phyloP scores from a whole-genome alignment of 805 yeast genomes.

The Kuraishia piskuri region DNA sequence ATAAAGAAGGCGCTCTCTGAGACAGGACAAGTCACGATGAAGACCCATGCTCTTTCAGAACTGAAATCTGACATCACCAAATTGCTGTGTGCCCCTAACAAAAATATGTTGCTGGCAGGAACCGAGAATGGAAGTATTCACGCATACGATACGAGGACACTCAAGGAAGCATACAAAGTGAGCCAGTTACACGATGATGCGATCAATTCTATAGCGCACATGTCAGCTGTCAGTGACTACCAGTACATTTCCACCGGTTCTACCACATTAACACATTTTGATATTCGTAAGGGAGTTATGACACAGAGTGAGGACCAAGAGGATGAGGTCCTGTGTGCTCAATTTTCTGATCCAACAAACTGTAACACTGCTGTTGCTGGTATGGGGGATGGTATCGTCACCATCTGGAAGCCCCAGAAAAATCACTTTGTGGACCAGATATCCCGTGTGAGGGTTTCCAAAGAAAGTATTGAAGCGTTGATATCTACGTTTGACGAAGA shows the following conservation, averaged over 20 bases:
- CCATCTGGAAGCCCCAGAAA: slow-evolving; percentile 73
- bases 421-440: slow-evolving; percentile 73
- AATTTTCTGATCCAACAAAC: slow-evolving; percentile 49
- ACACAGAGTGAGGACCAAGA: slow-evolving; percentile 81
- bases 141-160: slow-evolving; percentile 51
- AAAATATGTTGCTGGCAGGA: slow-evolving; percentile 46
- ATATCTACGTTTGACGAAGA: slow-evolving; percentile 48
- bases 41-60: slow-evolving; percentile 18
- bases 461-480: slow-evolving; percentile 65
- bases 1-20: slow-evolving; percentile 64
- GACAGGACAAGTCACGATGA: slow-evolving; percentile 69
- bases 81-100: slow-evolving; percentile 30
- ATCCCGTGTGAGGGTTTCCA: slow-evolving; percentile 59
- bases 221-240: slow-evolving; percentile 65
- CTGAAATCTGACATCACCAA: slow-evolving; percentile 23
- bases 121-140: slow-evolving; percentile 62
- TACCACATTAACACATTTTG: slow-evolving; percentile 72
- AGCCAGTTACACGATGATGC: slow-evolving; percentile 65
- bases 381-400: slow-evolving; percentile 84
- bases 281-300: slow-evolving; percentile 62
- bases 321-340: slow-evolving; percentile 78
- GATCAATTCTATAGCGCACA: slow-evolving; percentile 62
- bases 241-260: slow-evolving; percentile 77
- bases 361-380: slow-evolving; percentile 69
- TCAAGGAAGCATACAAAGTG: slow-evolving; percentile 42